Base-by-base conservation (phyloP, 306 rosid species). In the Cicer chorassanicum region DNA sequence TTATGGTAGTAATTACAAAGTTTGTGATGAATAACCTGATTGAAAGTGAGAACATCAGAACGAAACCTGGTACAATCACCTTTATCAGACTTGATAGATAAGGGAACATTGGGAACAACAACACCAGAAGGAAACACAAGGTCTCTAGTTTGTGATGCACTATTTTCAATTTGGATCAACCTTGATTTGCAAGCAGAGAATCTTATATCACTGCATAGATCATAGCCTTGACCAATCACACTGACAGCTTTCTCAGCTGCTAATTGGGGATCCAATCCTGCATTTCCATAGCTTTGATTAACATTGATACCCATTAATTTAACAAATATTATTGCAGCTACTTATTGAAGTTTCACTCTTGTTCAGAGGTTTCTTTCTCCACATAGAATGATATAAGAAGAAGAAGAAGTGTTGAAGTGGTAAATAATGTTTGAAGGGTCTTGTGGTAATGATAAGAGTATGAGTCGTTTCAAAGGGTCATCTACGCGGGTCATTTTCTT, bases 51-150 rank as follows among this genome's bases (percentile, higher is more conserved):
- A 15, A 89, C 87, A 76, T 88, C 96, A 43, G 98, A 91, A 29
- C 87, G 80, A 66, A 93, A 89, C 81, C 96, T 76, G 19, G 90
- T 88, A 40, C 89, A 89, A 74, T 93, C 98, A 65, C 98, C 98
- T 73, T 89, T 91, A 40, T 91, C 96, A 76, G 93, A 93, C 87
- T 83, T 91, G 70, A 93, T 88, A 51, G 96, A 82, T 2, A 78
- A 59, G 13, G 97, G 51, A 2, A 93, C 94, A 19, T 80, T 24
- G 0, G 84, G 76, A 0, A 93, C 87, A 59, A 86, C 81, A 56
- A 86, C 76, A 3, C 96, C 92, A 67, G 84, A 85, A 0, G 98
- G 98, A 1, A 93, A 73, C 4, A 88, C 72, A 11, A 89, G 87
- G 85, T 93, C 93, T 14, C 88, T 82, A 2, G 71, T 70, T 0